Percentiles rank a stretch among this genome's conserved stretches.
Conservation (phyloP, 176 grass and related monocot species). For the Oryza brachyantha region DNA sequence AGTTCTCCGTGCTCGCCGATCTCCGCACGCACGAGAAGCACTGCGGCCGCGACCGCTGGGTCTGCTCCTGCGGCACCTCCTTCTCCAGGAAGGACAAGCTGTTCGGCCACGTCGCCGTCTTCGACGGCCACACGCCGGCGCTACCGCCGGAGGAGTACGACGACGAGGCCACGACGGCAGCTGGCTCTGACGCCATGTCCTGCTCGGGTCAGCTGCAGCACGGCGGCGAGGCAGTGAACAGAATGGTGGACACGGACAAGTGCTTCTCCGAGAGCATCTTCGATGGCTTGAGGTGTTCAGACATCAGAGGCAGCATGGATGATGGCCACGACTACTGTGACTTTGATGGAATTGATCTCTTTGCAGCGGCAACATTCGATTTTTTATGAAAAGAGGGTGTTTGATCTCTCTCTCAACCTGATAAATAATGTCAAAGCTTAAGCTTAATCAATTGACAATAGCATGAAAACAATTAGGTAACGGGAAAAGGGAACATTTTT, state of each 20-base stretch:
- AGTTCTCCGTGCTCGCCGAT: conserved; percentile 89
- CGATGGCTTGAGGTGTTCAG: conserved; percentile 24
- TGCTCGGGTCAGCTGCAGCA: neutral
- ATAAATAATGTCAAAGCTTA: neutral
- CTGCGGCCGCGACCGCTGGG: conserved; percentile 73
- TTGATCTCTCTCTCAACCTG: neutral
- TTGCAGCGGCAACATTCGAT: conserved; percentile 22
- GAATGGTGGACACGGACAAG: conserved; percentile 10
- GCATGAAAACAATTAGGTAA: conserved; percentile 8
- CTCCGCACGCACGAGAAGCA: conserved; percentile 92
- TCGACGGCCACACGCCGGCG: conserved; percentile 77
- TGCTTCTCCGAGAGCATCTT: conserved; percentile 25
- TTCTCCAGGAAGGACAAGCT: conserved; percentile 98
- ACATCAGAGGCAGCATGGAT: conserved; percentile 17
- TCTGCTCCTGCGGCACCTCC: conserved; percentile 79
- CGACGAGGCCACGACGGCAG: neutral
- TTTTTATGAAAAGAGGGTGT: conserved; percentile 17
- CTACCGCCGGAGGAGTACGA: conserved; percentile 14
- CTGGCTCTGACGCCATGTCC: neutral
- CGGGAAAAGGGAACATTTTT: neutral
- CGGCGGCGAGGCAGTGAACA: neutral
- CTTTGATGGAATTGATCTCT: conserved; percentile 51
- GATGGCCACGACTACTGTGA: conserved; percentile 40
- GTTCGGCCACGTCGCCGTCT: conserved; percentile 74
- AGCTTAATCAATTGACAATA: conserved; percentile 1